Conservation (phyloP, 1,284 basidiomycete species). For the Fomitopsis schrenkii region DNA sequence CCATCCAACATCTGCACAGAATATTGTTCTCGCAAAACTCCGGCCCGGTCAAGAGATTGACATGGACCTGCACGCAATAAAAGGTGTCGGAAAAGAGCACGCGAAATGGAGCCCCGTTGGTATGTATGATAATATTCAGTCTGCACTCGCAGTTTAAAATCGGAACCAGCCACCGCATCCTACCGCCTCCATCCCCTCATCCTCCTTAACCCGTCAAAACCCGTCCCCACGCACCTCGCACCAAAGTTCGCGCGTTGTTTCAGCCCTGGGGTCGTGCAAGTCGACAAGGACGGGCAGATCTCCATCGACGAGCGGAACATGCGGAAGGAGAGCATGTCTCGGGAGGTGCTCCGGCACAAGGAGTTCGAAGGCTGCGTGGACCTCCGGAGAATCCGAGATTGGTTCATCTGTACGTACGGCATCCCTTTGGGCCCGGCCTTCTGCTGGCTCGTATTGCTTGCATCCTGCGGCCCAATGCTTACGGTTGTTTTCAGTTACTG, state of each 20-base stretch:
- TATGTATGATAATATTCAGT: conserved; percentile 34
- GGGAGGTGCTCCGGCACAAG: conserved; percentile 90
- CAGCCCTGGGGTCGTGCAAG: conserved; percentile 82
- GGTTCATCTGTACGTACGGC: conserved; percentile 79
- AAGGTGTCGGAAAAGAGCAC: conserved; percentile 95
- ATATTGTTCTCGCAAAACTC: conserved; percentile 94
- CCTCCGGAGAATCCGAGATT: conserved; percentile 85
- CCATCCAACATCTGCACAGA: conserved; percentile 23
- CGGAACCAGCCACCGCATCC: conserved; percentile 79
- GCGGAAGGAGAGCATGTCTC: conserved; percentile 86
- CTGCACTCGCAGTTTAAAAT: background rate
- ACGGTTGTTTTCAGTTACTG: conserved; percentile 54
- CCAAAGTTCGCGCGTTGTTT: conserved; percentile 89
- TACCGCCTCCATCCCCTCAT: conserved; percentile 93
- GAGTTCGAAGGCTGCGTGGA: conserved; percentile 88
- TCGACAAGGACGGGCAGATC: conserved; percentile 42
- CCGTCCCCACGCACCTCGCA: conserved; percentile 58
- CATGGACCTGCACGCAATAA: conserved; percentile 90
- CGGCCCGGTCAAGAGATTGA: conserved; percentile 85
- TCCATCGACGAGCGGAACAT: conserved; percentile 62
- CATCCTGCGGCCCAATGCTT: background rate
- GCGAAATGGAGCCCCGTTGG: conserved; percentile 98
- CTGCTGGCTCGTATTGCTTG: background rate
- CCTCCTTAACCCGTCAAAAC: conserved; percentile 64
- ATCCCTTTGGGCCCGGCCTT: background rate